phyloP scores from a whole-genome alignment of 345 rosid genomes.

The Garcia nutans region DNA sequence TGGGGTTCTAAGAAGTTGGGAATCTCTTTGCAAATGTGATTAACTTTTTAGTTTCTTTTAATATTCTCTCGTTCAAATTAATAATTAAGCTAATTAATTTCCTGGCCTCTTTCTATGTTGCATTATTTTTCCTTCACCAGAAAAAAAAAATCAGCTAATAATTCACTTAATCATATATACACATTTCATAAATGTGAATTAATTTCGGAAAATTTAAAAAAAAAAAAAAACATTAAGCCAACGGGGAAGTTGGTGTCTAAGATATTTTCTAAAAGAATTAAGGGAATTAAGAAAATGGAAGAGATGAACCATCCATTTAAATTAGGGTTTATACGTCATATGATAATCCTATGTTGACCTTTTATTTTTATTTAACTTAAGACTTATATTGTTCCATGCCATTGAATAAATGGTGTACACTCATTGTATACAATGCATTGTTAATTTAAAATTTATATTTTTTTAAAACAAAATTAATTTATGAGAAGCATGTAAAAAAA shows the following conservation, averaged over 20 bases:
- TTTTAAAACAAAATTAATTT: too few species aligned
- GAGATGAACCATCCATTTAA: neutral
- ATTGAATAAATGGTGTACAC: neutral
- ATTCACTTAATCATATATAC: too few species aligned
- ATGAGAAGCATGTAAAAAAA: too few species aligned
- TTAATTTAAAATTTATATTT: too few species aligned
- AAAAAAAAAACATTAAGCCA: too few species aligned
- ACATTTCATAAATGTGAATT: too few species aligned
- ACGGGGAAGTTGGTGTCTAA: too few species aligned
- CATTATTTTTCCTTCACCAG: too few species aligned
- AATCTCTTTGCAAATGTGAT: conserved; percentile 35
- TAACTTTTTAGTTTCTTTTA: conserved; percentile 11
- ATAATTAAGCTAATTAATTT: neutral
- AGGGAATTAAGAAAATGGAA: neutral
- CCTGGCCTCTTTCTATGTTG: too few species aligned
- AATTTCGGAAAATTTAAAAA: too few species aligned
- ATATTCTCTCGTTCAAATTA: neutral
- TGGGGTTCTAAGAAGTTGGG: conserved; percentile 32
- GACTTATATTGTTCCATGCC: neutral
- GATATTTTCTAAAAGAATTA: too few species aligned
- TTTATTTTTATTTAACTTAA: neutral
- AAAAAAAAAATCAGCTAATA: too few species aligned
- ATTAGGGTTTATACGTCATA: neutral
- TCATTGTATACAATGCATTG: neutral
- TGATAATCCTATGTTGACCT: neutral